Percentiles rank a stretch among this genome's conserved stretches.
Conservation (phyloP, 192 early-diverging fungal genomes). For the Rhizophagus clarus region DNA sequence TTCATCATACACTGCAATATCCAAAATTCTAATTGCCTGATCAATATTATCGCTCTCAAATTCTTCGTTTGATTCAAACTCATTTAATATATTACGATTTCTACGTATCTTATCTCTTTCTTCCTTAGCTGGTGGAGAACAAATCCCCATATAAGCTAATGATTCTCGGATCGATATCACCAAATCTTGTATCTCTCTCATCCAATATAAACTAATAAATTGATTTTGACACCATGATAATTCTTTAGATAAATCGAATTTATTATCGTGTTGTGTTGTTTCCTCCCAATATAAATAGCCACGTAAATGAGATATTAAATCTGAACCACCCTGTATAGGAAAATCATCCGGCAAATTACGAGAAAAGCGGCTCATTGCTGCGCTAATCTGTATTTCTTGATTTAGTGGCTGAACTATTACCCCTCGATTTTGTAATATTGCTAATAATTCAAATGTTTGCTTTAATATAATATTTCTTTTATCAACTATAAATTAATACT, state of each 20-base stretch:
- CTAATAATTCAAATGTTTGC: background rate
- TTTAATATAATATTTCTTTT: background rate
- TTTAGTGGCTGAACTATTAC: constrained; percentile 34
- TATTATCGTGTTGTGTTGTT: constrained; percentile 10
- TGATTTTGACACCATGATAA: constrained; percentile 37
- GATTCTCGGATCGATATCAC: constrained; percentile 30
- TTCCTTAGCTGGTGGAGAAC: constrained; percentile 21
- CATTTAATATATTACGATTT: constrained; percentile 8
- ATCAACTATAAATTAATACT: no score
- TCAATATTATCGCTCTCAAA: background rate
- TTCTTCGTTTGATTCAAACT: background rate
- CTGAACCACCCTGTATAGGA: constrained; percentile 34
- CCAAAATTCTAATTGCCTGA: background rate
- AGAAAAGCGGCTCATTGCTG: constrained; percentile 33
- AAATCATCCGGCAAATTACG: constrained; percentile 19
- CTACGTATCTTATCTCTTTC: constrained; percentile 35
- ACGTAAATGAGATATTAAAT: constrained; percentile 37
- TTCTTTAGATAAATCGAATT: constrained; percentile 24
- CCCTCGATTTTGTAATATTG: constrained; percentile 34
- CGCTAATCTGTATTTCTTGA: constrained; percentile 28
- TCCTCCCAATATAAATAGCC: constrained; percentile 41
- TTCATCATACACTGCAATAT: background rate
- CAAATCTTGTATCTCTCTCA: constrained; percentile 38
- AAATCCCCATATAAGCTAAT: constrained; percentile 27
- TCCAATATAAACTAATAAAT: constrained; percentile 38